Evolutionary conservation across 805 yeast genomes (phyloP).

Genomic region (Cyberlindnera xishuangbannaensis): DNA sequence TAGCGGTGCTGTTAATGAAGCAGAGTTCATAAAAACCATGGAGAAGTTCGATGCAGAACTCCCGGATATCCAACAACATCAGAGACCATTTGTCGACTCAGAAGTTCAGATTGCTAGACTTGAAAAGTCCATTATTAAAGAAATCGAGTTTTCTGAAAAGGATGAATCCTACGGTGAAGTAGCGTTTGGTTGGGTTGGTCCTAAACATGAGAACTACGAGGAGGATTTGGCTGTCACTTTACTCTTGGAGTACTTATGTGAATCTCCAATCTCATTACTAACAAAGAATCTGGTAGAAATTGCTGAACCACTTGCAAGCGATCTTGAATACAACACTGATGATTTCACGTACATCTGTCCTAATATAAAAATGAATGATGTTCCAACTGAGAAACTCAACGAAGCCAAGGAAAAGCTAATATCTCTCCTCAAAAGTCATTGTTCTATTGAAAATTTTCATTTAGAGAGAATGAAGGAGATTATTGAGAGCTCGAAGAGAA

Average conservation of each 20-base stretch:
- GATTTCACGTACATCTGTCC: conserved; percentile 63
- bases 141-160: conserved; percentile 78
- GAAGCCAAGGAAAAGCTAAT: conserved; percentile 49
- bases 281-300: conserved; percentile 70
- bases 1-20: conserved; percentile 79
- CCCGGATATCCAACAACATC: conserved; percentile 26
- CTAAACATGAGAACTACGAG: conserved; percentile 45
- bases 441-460: conserved; percentile 48
- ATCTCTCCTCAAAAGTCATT: conserved; percentile 47
- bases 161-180: conserved; percentile 83
- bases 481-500: conserved; percentile 57
- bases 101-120: conserved; percentile 35
- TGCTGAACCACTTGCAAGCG: conserved; percentile 75
- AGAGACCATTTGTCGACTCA: conserved; percentile 79
- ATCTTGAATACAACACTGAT: conserved; percentile 63
- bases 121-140: conserved; percentile 34
- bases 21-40: conserved; percentile 59
- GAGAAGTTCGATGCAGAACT: conserved; percentile 54
- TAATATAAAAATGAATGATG: conserved; percentile 55
- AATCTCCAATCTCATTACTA: conserved; percentile 70
- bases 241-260: conserved; percentile 68
- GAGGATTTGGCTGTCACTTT: conserved; percentile 65
- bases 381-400: conserved; percentile 60
- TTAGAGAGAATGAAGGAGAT: conserved; percentile 60
- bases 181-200: conserved; percentile 77